Base-by-base conservation (phyloP, 164 flowering plant species). In the Dillenia turbinata region DNA sequence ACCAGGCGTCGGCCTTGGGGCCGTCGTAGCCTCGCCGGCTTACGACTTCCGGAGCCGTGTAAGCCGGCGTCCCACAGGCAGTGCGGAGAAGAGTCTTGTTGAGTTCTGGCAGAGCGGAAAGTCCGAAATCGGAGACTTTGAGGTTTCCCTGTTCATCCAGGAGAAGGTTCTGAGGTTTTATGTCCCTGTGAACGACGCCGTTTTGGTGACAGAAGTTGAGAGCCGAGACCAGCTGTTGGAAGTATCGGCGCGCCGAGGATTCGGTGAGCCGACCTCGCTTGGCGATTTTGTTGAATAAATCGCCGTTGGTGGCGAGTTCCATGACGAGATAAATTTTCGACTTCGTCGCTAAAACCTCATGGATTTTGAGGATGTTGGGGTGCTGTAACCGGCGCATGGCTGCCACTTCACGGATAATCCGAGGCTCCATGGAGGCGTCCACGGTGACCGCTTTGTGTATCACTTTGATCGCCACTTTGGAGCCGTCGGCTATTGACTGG, bases 41-140 rank as follows among this genome's bases (percentile, higher is more conserved):
- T 2, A 82, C 56, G 1, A 90, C 77, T 67, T 90, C 94, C 8
- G 93, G 96, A 14, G 93, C 96, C 0, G 89, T 71, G 65, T 78
- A 89, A 3, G 88, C 90, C 52, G 96, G 96, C 0, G 96, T 89
- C 1, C 96, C 96, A 59, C 96, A 89, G 2, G 88, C 79, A 1
- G 93, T 89, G 59, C 76, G 78, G 1, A 89, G 77, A 1, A 84
- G 47, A 22, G 83, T 83, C 61, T 78, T 60, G 1, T 46, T 54
- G 14, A 69, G 82, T 40, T 78, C 86, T 0, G 84, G 78, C 8
- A 85, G 62, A 3, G 94, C 88, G 1, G 88, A 79, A 40, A 90
- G 82, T 0, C 97, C 97, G 54, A 90, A 90, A 44, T 88, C 97
- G 6, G 90, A 76, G 46, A 90, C 71, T 61, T 90, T 90, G 12